These are phyloP conservation scores for Sechiopsis laciniata DNA, from an alignment of 306 rosid species.

Conservation along the genomic window DNA sequence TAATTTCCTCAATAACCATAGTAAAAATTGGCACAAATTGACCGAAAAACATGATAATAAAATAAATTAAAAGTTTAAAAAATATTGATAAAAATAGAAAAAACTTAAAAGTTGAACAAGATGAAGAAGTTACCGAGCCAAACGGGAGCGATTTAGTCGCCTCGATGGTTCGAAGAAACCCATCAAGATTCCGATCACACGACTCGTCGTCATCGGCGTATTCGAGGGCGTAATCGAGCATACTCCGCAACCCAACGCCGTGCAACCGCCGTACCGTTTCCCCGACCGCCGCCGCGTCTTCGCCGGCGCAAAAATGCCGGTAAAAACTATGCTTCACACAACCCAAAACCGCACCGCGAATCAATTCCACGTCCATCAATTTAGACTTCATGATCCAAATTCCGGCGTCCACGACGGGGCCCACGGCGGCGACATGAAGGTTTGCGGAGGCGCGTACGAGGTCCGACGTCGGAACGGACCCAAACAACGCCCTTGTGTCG, in stretches of 20 bases:
- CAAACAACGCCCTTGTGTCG: constrained; percentile 46
- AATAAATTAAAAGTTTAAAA: no score
- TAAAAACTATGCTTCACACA: constrained; percentile 38
- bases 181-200: constrained; percentile 50
- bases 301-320: constrained; percentile 80
- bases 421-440: constrained; percentile 63
- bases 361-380: constrained; percentile 36
- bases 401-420: constrained; percentile 72
- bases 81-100: no score
- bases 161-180: constrained; percentile 53
- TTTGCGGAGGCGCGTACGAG: constrained; percentile 57
- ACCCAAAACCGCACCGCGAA: constrained; percentile 24
- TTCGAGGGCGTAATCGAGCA: constrained; percentile 75
- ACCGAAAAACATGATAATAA: no score
- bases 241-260: constrained; percentile 57
- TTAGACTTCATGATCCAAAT: constrained; percentile 63
- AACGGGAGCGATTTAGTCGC: constrained; percentile 62
- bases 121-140: constrained; percentile 49
- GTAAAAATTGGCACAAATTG: no score
- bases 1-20: no score
- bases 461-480: constrained; percentile 32
- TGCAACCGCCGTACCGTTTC: constrained; percentile 33
- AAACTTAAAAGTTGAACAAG: no score
- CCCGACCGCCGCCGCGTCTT: constrained; percentile 43
- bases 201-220: constrained; percentile 52